These are phyloP conservation scores for Plasmopara viticola DNA, from an alignment of 352 stramenopile genomes.

Conservation along the genomic window DNA sequence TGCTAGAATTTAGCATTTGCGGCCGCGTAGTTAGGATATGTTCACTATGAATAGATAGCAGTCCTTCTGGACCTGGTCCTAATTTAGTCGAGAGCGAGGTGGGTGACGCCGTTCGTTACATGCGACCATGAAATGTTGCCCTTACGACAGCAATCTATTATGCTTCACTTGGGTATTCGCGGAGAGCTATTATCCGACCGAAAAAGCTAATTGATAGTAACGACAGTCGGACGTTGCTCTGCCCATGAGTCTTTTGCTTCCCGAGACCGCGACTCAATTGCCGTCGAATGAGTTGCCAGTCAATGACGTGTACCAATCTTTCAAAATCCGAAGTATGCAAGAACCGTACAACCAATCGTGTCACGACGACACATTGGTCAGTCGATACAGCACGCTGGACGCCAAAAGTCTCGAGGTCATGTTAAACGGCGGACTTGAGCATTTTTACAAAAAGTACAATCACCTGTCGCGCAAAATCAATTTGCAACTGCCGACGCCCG, in stretches of 20 bases:
- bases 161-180: neutral
- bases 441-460: conserved; percentile 82
- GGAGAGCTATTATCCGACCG: neutral
- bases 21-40: too few species aligned
- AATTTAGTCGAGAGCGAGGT: neutral
- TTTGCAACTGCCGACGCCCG: conserved; percentile 22
- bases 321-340: conserved; percentile 64
- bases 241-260: conserved; percentile 62
- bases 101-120: conserved; percentile 2
- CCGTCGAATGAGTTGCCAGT: conserved; percentile 32
- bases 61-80: too few species aligned
- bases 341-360: conserved; percentile 60
- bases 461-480: conserved; percentile 67
- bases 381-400: conserved; percentile 36
- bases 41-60: too few species aligned
- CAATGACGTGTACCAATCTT: conserved; percentile 41
- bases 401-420: conserved; percentile 62
- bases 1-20: too few species aligned
- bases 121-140: conserved; percentile 1
- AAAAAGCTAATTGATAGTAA: neutral
- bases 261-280: conserved; percentile 60
- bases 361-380: conserved; percentile 19
- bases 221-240: neutral
- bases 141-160: conserved; percentile 1
- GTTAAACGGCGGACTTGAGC: conserved; percentile 57